Evolutionary conservation across 2,329 filamentous ascomycete genomes (phyloP), one percentile per base, ranked within the genome.

Genomic region (Hyphodiscus sp.): DNA sequence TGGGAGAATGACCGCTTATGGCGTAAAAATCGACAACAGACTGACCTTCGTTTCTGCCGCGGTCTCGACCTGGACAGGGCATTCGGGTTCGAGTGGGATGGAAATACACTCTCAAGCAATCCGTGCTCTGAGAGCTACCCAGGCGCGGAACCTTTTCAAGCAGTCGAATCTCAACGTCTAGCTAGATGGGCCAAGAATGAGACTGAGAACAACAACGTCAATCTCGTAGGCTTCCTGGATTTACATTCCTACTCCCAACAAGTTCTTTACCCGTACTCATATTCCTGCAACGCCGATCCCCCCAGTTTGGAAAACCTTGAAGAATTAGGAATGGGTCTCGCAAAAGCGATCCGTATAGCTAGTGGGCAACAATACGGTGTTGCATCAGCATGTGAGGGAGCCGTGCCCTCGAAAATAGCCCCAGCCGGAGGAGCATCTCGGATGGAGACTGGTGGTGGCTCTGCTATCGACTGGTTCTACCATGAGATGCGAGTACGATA

Each of bases 191-290:
- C 89, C 1, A 81, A 77, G 63, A 92, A 90, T 65, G 80, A 95
- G 69, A 90, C 86, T 0, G 74, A 79, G 8, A 76, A 82, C 60
- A 81, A 86, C 67, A 84, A 86, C 52, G 83, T 85, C 49, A 77
- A 86, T 16, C 90, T 97, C 61, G 80, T 91, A n/a, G 90, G 86
- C 2, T 86, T 95, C 59, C 68, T 97, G 45, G 94, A 99, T 68
- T 77, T 97, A 23, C 94, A 99, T 71, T 92, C 89, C 1, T 99
- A 97, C 70, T 95, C 90, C 0, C 91, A 99, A 71, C 88, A 96
- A 70, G 86, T 99, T 20, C 77, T 97, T 9, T 96, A 94, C 67
- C 94, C 94, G 0, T 97, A 91, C 68, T 85, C 88, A 5, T 96
- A 89, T 71, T 89, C 88, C 13, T 99, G 94, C 74, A 73, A 76